Evolutionary conservation across 2,329 filamentous ascomycete species (phyloP).

Genomic region (Talaromyces rugulosus): DNA sequence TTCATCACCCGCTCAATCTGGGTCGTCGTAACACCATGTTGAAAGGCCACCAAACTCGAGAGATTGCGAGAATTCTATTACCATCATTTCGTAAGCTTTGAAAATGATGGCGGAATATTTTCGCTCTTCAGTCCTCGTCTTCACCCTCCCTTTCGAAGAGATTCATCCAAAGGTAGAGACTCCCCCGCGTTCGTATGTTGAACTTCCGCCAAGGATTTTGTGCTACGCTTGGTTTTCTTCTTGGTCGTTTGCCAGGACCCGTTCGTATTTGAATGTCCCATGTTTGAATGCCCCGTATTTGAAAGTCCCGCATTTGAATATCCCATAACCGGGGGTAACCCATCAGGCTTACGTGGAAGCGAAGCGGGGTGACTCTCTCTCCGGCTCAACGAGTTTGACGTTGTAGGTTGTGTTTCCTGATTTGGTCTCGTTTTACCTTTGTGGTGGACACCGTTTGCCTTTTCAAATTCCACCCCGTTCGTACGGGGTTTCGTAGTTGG

Average conservation of each 20-base stretch:
- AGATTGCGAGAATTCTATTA: neutral
- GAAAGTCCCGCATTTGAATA: too few relatives aligned
- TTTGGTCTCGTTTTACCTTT: slow-evolving; percentile 33
- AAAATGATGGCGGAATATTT: neutral
- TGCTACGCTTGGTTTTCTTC: slow-evolving; percentile 37
- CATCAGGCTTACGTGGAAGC: slow-evolving; percentile 29
- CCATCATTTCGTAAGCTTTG: neutral
- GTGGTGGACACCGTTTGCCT: slow-evolving; percentile 29
- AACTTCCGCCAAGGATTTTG: slow-evolving; percentile 31
- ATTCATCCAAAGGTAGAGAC: slow-evolving; percentile 38
- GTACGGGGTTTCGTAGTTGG: slow-evolving; percentile 28
- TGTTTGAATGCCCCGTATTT: too few relatives aligned
- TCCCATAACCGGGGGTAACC: slow-evolving; percentile 16
- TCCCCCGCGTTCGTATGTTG: slow-evolving; percentile 28
- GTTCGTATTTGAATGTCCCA: slow-evolving; percentile 16
- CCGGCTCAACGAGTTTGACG: slow-evolving; percentile 15
- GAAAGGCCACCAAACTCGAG: neutral
- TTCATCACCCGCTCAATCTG: neutral
- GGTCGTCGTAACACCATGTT: neutral
- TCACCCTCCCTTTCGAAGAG: slow-evolving; percentile 44
- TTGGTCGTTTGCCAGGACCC: slow-evolving; percentile 43
- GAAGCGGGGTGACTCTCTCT: slow-evolving; percentile 29
- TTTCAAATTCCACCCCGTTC: slow-evolving; percentile 32
- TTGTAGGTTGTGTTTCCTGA: slow-evolving; percentile 20
- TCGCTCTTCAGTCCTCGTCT: neutral